These are phyloP conservation scores for Tetrapisispora namnaoensis DNA, from an alignment of 805 yeast species.

Conservation along the genomic window DNA sequence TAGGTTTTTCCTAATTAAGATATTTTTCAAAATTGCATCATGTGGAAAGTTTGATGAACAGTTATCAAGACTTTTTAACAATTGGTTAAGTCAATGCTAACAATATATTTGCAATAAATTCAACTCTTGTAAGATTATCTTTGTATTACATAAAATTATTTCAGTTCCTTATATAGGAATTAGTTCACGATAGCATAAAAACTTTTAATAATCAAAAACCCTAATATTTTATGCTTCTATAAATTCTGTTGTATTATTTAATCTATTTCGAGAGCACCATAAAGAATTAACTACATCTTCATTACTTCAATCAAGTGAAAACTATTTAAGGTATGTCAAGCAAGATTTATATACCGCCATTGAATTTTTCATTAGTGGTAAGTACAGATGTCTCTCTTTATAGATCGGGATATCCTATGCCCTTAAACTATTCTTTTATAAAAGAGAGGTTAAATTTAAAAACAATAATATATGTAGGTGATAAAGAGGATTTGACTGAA, in stretches of 20 bases:
- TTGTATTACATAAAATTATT: no score
- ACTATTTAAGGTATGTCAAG: neutral
- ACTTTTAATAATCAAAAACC: no score
- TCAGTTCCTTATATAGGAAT: no score
- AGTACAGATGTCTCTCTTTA: conserved; percentile 65
- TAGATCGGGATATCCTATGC: conserved; percentile 90
- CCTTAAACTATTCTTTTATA: conserved; percentile 72
- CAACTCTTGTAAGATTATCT: no score
- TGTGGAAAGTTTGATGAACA: neutral
- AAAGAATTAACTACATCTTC: no score
- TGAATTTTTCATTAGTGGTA: conserved; percentile 73
- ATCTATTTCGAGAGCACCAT: no score
- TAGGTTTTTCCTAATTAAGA: neutral
- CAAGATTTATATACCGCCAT: conserved; percentile 66
- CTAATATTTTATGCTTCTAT: no score
- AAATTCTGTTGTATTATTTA: no score
- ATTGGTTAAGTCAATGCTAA: no score
- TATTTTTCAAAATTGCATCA: neutral
- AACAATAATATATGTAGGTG: conserved; percentile 79
- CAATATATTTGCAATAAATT: no score
- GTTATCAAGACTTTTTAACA: no score
- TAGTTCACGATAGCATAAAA: no score
- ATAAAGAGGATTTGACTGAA: conserved; percentile 43
- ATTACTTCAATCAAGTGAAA: neutral
- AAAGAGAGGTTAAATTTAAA: conserved; percentile 51